Base-by-base conservation (phyloP, 2,329 filamentous ascomycete genomes). In the Colletotrichum cuscutae region DNA sequence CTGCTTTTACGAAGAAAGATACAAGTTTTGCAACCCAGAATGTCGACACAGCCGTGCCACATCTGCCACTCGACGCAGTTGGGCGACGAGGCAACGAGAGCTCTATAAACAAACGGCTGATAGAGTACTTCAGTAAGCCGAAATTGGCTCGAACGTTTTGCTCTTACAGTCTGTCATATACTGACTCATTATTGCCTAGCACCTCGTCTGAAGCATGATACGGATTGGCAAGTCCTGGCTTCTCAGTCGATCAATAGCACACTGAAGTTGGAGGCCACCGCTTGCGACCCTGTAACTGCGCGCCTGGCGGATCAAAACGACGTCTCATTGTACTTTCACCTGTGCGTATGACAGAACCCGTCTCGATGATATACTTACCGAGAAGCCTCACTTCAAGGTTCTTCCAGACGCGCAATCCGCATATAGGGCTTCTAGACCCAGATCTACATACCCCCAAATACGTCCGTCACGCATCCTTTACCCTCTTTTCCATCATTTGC, bases 401-500 rank as follows among this genome's bases (percentile, higher is more conserved):
- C 60, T 78, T 77, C 74, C 74, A 75, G 59, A 73, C 73, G 13
- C 76, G 76, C 4, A 77, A 75, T 37, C 77, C 77, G 5, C 62
- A 78, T 0, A 68, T 78, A 22, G 77, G 76, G 9, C 63, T 79
- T 13, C 57, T 79, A 1, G 77, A 79, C 26, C 76, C 75, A 2
- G n/a, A 63, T 2, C 73, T 79, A 28, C 77, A 78, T 68, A 77
- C 76, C 3, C 75, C 76, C 8, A 71, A 74, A 24, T 76, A 75
- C n/a, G 77, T 79, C 11, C 74, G 77, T 11, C 59, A 71, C 4
- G 53, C 58, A 12, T 79, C 77, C 1, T 79, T 78, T 67, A 76
- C 77, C 2, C 75, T 79, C 1, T 79, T 79, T 54, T 77, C 77
- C 0, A 74, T 71, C 2, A 72, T 79, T 8, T 78, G 77, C 37